A percentile compares a stretch with the other conserved stretches of the same genome.
phyloP scores from a whole-genome alignment of 768 basidiomycete species.

The Lactarius hengduanensis region DNA sequence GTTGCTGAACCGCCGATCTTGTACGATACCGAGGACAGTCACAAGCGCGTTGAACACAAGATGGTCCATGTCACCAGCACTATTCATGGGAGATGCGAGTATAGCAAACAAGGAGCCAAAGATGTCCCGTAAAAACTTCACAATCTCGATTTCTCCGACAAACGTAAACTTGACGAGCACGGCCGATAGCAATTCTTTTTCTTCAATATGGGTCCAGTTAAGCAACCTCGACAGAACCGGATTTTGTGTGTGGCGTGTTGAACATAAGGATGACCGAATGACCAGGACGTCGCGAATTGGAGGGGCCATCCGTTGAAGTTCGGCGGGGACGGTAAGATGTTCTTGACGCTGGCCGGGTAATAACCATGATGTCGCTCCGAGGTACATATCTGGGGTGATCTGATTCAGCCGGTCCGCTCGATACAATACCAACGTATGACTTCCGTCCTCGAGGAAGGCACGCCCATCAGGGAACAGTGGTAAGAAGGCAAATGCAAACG shows the following conservation, averaged over 20 bases:
- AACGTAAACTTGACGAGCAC: constrained; percentile 85
- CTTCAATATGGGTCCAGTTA: constrained; percentile 71
- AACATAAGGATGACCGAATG: constrained; percentile 88
- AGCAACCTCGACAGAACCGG: constrained; percentile 75
- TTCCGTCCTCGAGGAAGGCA: constrained; percentile 86
- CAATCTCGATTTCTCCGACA: constrained; percentile 91
- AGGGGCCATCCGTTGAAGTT: constrained; percentile 62
- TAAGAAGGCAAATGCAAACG: constrained; percentile 91
- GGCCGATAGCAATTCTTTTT: constrained; percentile 63
- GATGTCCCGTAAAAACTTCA: constrained; percentile 87
- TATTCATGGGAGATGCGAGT: constrained; percentile 71
- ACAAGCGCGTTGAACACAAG: constrained; percentile 90
- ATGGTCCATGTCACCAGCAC: constrained; percentile 74
- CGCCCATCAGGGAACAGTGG: constrained; percentile 77
- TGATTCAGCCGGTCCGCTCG: constrained; percentile 68
- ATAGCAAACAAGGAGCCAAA: constrained; percentile 94
- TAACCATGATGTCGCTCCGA: constrained; percentile 63
- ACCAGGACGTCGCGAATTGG: constrained; percentile 75
- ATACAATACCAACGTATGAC: constrained; percentile 82
- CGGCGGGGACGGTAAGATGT: constrained; percentile 53
- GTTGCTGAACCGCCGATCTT: constrained; percentile 92
- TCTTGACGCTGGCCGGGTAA: constrained; percentile 57
- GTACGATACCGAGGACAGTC: constrained; percentile 86
- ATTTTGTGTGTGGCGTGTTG: constrained; percentile 91
- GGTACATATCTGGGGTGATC: constrained; percentile 67